Base-by-base conservation (phyloP, 768 basidiomycete genomes). In the Lentinula guzmanii region DNA sequence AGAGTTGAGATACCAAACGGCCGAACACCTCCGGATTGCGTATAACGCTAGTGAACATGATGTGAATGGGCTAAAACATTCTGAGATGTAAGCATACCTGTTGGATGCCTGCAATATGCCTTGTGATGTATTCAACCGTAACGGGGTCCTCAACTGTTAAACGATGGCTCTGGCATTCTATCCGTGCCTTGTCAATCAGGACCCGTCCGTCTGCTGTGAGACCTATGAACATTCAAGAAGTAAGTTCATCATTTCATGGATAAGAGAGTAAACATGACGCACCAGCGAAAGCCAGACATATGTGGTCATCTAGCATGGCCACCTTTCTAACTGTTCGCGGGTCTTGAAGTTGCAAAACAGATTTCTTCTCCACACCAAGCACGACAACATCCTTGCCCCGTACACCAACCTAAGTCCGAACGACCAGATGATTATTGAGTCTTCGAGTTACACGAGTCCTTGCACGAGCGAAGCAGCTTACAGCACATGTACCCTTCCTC, bases 351-450 rank as follows among this genome's bases (percentile, higher is more conserved):
- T 99, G 97, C 10, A 98, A 81, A 33, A 97, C 87, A 0, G 93
- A 94, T 76, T 98, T 98, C 91, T 98, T 98, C 82, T 99, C 97
- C 34, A 98, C 96, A 54, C 96, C 97, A 28, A 99, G 81, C 4
- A 99, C 93, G 2, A 98, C 97, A 33, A 95, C 91, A 67, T 95
- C 89, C 71, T 90, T 88, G 67, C 97, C 97, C 65, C 93, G 86
- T 39, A 98, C 94, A 58, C 97, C 97, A 64, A 98, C 95, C 95
- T 97, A 62, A 7, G 61, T 48, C 16, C 10, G 15, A 16, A 39
- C 8, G 18, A 13, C 37, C 37, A 39, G 13, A 37, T 37, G 13
- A 37, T 37, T 52, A 5, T 39, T 37, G 39, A 41, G 9, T 28
- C 8, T 54, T 0, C 13, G 16, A 28, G 21, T 15, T 41, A 15